Percentiles rank a stretch among this genome's conserved stretches.
Evolutionary conservation across 768 basidiomycete genomes (phyloP).

Genomic region (Tricholoma hemisulphureum): DNA sequence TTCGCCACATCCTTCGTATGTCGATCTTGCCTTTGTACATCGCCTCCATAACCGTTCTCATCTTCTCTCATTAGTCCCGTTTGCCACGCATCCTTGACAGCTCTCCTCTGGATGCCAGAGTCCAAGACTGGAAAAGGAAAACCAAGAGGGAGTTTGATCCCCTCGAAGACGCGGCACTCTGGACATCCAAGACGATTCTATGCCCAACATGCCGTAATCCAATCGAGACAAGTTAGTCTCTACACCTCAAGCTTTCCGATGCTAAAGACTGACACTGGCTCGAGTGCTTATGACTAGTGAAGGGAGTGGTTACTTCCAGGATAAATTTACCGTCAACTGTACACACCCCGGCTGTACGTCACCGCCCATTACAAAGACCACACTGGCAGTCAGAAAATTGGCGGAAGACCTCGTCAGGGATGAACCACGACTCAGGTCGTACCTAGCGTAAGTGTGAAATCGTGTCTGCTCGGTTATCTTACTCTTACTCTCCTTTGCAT

Average conservation of each 20-base stretch:
- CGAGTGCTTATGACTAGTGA: conserved; percentile 8
- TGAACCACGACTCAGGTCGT: not conserved
- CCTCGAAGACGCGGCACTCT: conserved; percentile 10
- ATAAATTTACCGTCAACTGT: conserved; percentile 13
- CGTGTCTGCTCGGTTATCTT: not conserved
- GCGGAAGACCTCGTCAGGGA: conserved; percentile 14
- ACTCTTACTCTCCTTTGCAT: not conserved
- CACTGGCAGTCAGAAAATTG: conserved; percentile 9
- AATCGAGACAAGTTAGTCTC: conserved; percentile 18
- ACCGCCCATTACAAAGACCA: not conserved
- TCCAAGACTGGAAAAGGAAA: not conserved
- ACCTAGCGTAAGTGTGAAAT: conserved; percentile 8
- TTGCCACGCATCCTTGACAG: not conserved
- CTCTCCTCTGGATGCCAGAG: not conserved
- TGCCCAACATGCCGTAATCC: conserved; percentile 21
- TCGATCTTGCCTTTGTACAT: not conserved
- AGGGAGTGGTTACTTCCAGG: conserved; percentile 16
- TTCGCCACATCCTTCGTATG: conserved; percentile 4
- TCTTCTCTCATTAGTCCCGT: not conserved
- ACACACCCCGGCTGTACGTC: not conserved
- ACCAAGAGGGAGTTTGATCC: conserved; percentile 10
- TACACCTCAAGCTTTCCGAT: too few relatives aligned
- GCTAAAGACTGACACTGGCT: too few relatives aligned
- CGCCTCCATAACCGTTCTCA: not conserved
- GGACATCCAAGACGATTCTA: conserved; percentile 11